phyloP scores from a whole-genome alignment of 768 basidiomycete species.

The Boletus reticuloceps region DNA sequence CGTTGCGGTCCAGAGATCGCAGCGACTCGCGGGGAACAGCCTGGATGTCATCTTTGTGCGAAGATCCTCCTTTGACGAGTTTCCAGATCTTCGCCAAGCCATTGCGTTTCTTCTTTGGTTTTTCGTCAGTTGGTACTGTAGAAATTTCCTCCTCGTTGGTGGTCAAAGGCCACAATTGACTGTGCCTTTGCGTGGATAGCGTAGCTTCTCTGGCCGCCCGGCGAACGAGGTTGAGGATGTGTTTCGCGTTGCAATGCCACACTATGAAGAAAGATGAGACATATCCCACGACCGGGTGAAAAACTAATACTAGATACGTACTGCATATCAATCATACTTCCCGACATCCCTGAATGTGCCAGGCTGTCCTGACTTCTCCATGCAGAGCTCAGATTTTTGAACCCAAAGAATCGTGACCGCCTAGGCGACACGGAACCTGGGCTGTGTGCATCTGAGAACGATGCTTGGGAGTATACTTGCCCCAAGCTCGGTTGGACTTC shows the following conservation, averaged over 20 bases:
- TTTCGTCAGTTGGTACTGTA: slow-evolving; percentile 37
- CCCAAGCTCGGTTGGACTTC: slow-evolving; percentile 59
- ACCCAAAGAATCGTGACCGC: slow-evolving; percentile 75
- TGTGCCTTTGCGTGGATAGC: slow-evolving; percentile 39
- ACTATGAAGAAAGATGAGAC: slow-evolving; percentile 37
- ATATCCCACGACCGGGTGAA: neutral
- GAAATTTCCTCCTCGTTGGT: slow-evolving; percentile 34
- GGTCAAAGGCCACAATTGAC: slow-evolving; percentile 50
- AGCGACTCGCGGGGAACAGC: slow-evolving; percentile 31
- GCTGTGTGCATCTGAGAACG: slow-evolving; percentile 79
- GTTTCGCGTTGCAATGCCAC: slow-evolving; percentile 75
- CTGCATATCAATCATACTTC: slow-evolving; percentile 95
- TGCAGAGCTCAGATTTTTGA: slow-evolving; percentile 65
- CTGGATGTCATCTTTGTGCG: slow-evolving; percentile 38
- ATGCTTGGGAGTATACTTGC: slow-evolving; percentile 71
- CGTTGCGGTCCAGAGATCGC: slow-evolving; percentile 41
- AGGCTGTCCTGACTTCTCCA: slow-evolving; percentile 83
- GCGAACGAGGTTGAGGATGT: slow-evolving; percentile 31
- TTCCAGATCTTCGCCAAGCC: slow-evolving; percentile 82
- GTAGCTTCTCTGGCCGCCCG: slow-evolving; percentile 35
- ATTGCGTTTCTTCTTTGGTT: slow-evolving; percentile 74
- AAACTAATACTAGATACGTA: slow-evolving; percentile 43
- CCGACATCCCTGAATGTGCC: slow-evolving; percentile 76
- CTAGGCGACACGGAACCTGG: slow-evolving; percentile 64
- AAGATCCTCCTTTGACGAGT: slow-evolving; percentile 59